Evolutionary conservation across 768 basidiomycete genomes (phyloP).

Genomic region (Mycena amicta): DNA sequence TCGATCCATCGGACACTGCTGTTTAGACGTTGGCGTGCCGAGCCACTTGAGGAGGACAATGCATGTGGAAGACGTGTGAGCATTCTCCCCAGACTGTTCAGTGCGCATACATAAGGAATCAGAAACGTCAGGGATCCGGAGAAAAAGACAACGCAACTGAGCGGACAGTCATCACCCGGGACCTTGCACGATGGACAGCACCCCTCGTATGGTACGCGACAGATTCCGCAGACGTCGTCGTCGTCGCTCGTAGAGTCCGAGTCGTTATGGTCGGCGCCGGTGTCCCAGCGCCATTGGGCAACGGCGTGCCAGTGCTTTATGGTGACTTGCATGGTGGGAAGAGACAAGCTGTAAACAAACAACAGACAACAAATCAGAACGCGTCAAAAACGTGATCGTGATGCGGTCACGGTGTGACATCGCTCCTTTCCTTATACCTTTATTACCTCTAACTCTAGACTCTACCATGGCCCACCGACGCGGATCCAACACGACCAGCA

Average conservation of each 20-base stretch:
- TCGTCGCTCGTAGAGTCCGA: slow-evolving; percentile 33
- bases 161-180: slow-evolving; percentile 93
- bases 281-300: slow-evolving; percentile 89
- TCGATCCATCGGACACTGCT: slow-evolving; percentile 98
- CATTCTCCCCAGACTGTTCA: slow-evolving; percentile 93
- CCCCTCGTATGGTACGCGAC: slow-evolving; percentile 88
- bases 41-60: slow-evolving; percentile 98
- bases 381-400: too few species aligned
- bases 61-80: slow-evolving; percentile 98
- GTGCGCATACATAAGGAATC: neutral
- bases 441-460: neutral
- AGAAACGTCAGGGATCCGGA: slow-evolving; percentile 1
- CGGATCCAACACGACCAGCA: neutral
- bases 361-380: too few species aligned
- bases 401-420: too few species aligned
- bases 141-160: slow-evolving; percentile 56
- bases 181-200: slow-evolving; percentile 96
- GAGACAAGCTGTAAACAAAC: too few species aligned
- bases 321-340: slow-evolving; percentile 73
- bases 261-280: slow-evolving; percentile 31
- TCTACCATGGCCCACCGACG: slow-evolving; percentile 21
- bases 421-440: too few species aligned
- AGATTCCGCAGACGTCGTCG: slow-evolving; percentile 80
- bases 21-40: slow-evolving; percentile 83
- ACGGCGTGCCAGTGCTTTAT: slow-evolving; percentile 88